Evolutionary conservation across 768 basidiomycete species (phyloP).

Genomic region (Fomitopsis pulvina): DNA sequence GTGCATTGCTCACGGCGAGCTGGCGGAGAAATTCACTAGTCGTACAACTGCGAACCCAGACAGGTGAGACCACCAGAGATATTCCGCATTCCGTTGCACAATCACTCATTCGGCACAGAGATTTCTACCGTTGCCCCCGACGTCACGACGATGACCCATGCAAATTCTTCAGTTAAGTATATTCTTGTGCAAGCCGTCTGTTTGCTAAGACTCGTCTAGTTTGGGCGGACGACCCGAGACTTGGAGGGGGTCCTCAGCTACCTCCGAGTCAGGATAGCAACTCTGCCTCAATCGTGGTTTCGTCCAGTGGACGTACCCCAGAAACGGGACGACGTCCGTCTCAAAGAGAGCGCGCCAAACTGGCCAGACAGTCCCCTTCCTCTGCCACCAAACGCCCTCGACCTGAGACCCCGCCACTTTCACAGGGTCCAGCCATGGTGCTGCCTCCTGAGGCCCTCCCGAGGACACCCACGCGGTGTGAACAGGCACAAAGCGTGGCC

Average conservation of each 20-base stretch:
- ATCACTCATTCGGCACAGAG: conserved; percentile 13
- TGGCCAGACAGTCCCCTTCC: neutral
- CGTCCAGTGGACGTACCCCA: neutral
- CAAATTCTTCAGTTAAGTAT: conserved; percentile 30
- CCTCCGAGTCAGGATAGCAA: neutral
- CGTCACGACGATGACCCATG: conserved; percentile 22
- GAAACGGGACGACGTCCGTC: neutral
- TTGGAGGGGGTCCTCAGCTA: neutral
- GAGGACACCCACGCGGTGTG: neutral
- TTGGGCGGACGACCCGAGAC: conserved; percentile 24
- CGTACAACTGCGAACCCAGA: conserved; percentile 23
- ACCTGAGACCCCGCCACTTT: neutral
- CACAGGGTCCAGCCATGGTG: neutral
- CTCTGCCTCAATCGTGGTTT: neutral
- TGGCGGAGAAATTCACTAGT: conserved; percentile 21
- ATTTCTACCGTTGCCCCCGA: conserved; percentile 34
- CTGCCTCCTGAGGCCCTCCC: neutral
- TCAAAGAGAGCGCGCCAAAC: conserved; percentile 3
- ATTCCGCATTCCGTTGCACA: too few relatives aligned
- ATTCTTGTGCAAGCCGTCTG: neutral
- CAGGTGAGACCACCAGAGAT: conserved; percentile 31
- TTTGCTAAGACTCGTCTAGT: conserved; percentile 13
- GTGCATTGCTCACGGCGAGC: conserved; percentile 27
- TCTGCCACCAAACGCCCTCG: neutral
- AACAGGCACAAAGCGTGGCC: neutral